Base-by-base conservation (phyloP, 768 basidiomycete species). In the Rhodosporidiobolus odoratus region DNA sequence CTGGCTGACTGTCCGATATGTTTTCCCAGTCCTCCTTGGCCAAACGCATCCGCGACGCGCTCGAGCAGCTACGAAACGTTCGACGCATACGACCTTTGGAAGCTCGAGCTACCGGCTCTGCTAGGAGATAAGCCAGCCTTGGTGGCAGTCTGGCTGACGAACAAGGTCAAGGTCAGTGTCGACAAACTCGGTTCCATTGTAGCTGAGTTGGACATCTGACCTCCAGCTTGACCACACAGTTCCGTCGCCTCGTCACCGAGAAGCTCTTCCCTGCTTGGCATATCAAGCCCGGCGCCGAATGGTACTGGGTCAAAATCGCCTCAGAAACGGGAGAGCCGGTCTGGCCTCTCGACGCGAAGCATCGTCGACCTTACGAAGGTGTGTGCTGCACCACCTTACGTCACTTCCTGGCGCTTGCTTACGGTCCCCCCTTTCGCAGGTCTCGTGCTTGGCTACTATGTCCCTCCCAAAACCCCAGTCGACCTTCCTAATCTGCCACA, bases 271-370 rank as follows among this genome's bases (percentile, higher is more conserved):
- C 72, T 0, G 27, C 56, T 0, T 73, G 72, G 72, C 27, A 43
- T 0, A 47, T 73, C 53, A 7, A 16, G 13, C 4, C 40, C 1
- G 10, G 50, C 2, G 63, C 59, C 37, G 68, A 69, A 27, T 73
- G 72, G 72, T 73, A 66, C 45, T 73, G 72, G 72, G 38, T 73
- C 68, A 73, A 73, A 53, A 64, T 66, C 32, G 65, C 68, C 15
- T 41, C 58, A 0, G 50, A 58, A 41, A 40, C 45, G n/a, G 72
- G 72, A 30, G 65, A 69, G 58, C 68, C 68, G 19, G 72, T 73
- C 3, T 63, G 61, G 65, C 32, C 57, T 2, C 65, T 73, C 37
- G 68, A 66, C 0, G 58, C 68, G 15, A 35, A 27, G 4, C 64
- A 68, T 25, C 56, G 72, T 0, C 54, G 72, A 0, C 69, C 68